Percentiles rank a stretch among this genome's conserved stretches.
Evolutionary conservation across 2,329 filamentous ascomycete species (phyloP).

Genomic region (Torrubiellomyces zombiae): DNA sequence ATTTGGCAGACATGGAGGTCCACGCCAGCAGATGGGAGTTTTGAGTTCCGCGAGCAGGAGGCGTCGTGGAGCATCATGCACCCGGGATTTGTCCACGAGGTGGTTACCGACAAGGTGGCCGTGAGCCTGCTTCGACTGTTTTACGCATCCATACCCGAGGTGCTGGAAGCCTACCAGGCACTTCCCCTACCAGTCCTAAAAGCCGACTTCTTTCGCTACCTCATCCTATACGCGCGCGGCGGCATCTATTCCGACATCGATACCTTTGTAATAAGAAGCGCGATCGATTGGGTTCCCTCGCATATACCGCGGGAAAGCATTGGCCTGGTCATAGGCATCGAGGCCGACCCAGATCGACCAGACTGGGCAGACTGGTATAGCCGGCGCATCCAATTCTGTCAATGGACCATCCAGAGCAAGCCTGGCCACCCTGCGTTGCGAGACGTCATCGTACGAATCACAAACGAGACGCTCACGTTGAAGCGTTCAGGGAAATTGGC

Average conservation of each 20-base stretch:
- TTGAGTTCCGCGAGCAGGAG: constrained; percentile 69
- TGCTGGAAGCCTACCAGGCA: constrained; percentile 58
- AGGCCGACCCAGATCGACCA: constrained; percentile 81
- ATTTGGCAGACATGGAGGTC: constrained; percentile 99
- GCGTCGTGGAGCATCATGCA: constrained; percentile 79
- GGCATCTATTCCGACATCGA: constrained; percentile 82
- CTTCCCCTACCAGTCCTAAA: constrained; percentile 61
- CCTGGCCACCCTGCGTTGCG: constrained; percentile 83
- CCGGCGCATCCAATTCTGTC: constrained; percentile 90
- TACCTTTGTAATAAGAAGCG: constrained; percentile 68
- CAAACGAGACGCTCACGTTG: constrained; percentile 58
- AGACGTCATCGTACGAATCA: constrained; percentile 75
- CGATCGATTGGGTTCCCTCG: constrained; percentile 71
- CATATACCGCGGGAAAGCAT: constrained; percentile 61
- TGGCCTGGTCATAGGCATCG: constrained; percentile 83
- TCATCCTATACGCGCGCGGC: constrained; percentile 45
- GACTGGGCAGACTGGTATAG: constrained; percentile 97
- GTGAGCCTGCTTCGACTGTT: constrained; percentile 68
- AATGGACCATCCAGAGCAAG: constrained; percentile 97
- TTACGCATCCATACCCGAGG: constrained; percentile 67
- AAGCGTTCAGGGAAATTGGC: constrained; percentile 51
- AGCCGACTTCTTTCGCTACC: constrained; percentile 64
- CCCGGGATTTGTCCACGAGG: constrained; percentile 87
- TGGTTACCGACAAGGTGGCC: constrained; percentile 83
- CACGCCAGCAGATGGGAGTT: constrained; percentile 60